Percentiles rank a stretch among this genome's conserved stretches.
These are phyloP conservation scores for Mycosarcoma maydis DNA, from an alignment of 1,284 basidiomycete species.

Conservation along the genomic window DNA sequence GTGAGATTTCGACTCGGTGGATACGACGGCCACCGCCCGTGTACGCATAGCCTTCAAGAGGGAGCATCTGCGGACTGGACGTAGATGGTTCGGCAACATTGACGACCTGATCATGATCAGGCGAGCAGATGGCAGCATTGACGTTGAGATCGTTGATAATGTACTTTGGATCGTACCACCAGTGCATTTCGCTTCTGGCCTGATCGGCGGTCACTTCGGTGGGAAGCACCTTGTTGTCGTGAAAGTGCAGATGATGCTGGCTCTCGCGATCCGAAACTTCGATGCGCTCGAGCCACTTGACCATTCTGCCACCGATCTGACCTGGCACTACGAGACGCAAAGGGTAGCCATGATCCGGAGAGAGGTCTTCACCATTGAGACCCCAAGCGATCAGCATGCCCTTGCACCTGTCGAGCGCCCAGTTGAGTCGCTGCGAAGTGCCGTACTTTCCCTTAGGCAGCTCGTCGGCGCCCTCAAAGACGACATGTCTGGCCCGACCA, in stretches of 20 bases:
- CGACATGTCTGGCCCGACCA: slow-evolving; percentile 71
- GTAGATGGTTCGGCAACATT: slow-evolving; percentile 36
- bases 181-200: slow-evolving; percentile 72
- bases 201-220: slow-evolving; percentile 73
- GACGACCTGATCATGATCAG: slow-evolving; percentile 73
- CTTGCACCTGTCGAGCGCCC: slow-evolving; percentile 71
- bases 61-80: slow-evolving; percentile 15
- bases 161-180: slow-evolving; percentile 75
- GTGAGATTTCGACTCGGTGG: slow-evolving; percentile 73
- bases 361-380: slow-evolving; percentile 71
- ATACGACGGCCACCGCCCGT: slow-evolving; percentile 75
- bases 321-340: slow-evolving; percentile 75
- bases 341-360: slow-evolving; percentile 77
- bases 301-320: slow-evolving; percentile 73
- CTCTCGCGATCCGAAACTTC: slow-evolving; percentile 72
- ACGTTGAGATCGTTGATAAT: slow-evolving; percentile 73
- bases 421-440: slow-evolving; percentile 72
- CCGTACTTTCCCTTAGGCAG: slow-evolving; percentile 77
- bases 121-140: slow-evolving; percentile 74
- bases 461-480: slow-evolving; percentile 75
- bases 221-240: slow-evolving; percentile 76
- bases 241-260: slow-evolving; percentile 69
- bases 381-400: slow-evolving; percentile 75
- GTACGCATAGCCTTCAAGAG: slow-evolving; percentile 74
- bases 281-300: slow-evolving; percentile 75